Conservation (phyloP, 192 early-diverging fungal species). For the Podila minutissima region DNA sequence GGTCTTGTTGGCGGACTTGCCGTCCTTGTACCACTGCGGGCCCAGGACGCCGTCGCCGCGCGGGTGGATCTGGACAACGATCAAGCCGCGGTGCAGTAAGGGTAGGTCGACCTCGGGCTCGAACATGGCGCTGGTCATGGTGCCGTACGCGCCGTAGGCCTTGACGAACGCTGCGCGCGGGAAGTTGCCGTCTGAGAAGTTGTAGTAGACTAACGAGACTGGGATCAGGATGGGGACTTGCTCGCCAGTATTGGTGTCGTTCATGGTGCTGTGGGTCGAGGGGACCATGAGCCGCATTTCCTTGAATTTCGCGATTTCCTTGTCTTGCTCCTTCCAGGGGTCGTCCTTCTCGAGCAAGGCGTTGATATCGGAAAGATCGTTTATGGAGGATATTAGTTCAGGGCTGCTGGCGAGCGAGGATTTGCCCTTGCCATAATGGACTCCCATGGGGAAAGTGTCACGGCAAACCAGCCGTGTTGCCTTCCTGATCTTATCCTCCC, state of each 20-base stretch:
- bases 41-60: slow-evolving; percentile 40
- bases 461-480: slow-evolving; percentile 27
- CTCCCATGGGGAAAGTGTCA: slow-evolving; percentile 19
- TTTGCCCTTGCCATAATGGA: slow-evolving; percentile 16
- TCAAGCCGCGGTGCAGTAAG: slow-evolving; percentile 24
- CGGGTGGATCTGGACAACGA: slow-evolving; percentile 28
- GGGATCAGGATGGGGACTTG: slow-evolving; percentile 14
- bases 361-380: no score
- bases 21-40: slow-evolving; percentile 24
- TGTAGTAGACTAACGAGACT: slow-evolving; percentile 22
- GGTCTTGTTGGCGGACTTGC: slow-evolving; percentile 19
- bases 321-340: slow-evolving; percentile 1
- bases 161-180: slow-evolving; percentile 27
- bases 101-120: slow-evolving; percentile 15
- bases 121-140: slow-evolving; percentile 15
- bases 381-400: no score
- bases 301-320: slow-evolving; percentile 30
- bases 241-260: background rate
- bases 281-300: slow-evolving; percentile 35
- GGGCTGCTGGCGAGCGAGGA: no score
- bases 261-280: slow-evolving; percentile 18
- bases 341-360: background rate
- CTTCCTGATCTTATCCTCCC: slow-evolving; percentile 12
- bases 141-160: slow-evolving; percentile 40
- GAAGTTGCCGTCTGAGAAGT: slow-evolving; percentile 14